A percentile compares a stretch with the other conserved stretches of the same genome.
Conservation (phyloP, 768 basidiomycete species). For the Mycena olivaceomarginata region DNA sequence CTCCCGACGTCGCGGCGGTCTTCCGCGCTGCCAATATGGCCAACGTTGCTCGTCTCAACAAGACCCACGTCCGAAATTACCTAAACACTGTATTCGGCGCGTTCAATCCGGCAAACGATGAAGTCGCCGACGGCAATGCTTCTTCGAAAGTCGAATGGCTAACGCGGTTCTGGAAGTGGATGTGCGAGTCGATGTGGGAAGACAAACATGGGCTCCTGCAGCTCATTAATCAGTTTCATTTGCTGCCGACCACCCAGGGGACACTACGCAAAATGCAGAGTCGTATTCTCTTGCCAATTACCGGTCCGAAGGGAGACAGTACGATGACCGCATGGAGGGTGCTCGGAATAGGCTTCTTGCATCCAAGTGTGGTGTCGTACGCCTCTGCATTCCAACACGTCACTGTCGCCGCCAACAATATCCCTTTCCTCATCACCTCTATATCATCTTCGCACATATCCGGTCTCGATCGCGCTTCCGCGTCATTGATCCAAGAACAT, state of each 20-base stretch:
- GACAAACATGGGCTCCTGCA: slow-evolving; percentile 27
- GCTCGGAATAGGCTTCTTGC: slow-evolving; percentile 46
- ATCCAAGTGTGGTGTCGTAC: slow-evolving; percentile 35
- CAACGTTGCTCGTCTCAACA: slow-evolving; percentile 31
- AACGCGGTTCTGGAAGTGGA: slow-evolving; percentile 51
- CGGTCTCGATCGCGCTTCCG: slow-evolving; percentile 11
- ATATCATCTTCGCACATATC: slow-evolving; percentile 18
- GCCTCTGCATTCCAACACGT: slow-evolving; percentile 3
- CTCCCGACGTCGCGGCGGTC: neutral
- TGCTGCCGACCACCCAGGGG: slow-evolving; percentile 44
- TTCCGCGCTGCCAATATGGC: slow-evolving; percentile 11
- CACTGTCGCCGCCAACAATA: slow-evolving; percentile 3
- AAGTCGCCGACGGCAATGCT: slow-evolving; percentile 18
- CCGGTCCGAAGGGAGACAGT: neutral
- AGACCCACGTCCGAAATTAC: slow-evolving; percentile 40
- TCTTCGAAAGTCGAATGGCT: slow-evolving; percentile 49
- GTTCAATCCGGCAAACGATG: slow-evolving; percentile 39
- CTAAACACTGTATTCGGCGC: slow-evolving; percentile 29
- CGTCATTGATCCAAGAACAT: slow-evolving; percentile 40
- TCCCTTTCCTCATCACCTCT: slow-evolving; percentile 31
- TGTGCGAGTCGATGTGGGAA: slow-evolving; percentile 29
- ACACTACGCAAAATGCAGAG: slow-evolving; percentile 37
- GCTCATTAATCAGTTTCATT: slow-evolving; percentile 35
- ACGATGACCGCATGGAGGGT: slow-evolving; percentile 31
- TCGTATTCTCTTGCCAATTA: slow-evolving; percentile 32